Conservation (phyloP, 1,284 basidiomycete genomes). For the Ganoderma resinaceum region DNA sequence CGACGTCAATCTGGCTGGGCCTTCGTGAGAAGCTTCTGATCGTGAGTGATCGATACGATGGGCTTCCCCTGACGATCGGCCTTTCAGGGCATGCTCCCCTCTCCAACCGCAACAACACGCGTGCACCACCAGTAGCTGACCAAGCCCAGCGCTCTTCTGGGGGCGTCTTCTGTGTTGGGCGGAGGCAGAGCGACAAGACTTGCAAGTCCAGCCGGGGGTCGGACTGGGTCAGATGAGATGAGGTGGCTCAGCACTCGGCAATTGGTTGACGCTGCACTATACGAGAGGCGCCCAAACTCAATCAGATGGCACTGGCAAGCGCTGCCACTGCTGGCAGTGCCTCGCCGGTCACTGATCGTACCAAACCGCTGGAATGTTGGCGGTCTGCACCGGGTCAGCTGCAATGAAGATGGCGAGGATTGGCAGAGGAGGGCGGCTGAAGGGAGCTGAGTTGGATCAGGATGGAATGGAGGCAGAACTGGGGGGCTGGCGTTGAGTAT, state of each 20-base stretch:
- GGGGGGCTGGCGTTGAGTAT: constrained; percentile 16
- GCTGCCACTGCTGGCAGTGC: constrained; percentile 4
- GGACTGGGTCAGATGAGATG: constrained; percentile 1
- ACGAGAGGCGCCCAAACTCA: constrained; percentile 26
- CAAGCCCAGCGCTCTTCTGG: background rate
- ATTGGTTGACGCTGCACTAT: background rate
- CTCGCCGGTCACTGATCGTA: constrained; percentile 21
- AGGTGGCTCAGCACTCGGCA: constrained; percentile 7
- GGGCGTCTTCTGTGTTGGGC: background rate
- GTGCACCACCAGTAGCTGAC: background rate
- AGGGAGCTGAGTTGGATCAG: background rate
- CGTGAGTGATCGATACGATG: constrained; percentile 10
- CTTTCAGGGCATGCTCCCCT: background rate
- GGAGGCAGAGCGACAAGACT: background rate
- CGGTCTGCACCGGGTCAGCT: background rate
- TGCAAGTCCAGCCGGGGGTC: background rate
- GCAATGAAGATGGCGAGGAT: background rate
- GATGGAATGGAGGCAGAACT: background rate
- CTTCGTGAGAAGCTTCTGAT: constrained; percentile 10
- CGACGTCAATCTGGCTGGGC: constrained; percentile 8
- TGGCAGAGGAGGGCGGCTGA: background rate
- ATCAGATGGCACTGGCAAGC: constrained; percentile 26
- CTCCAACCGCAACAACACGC: background rate
- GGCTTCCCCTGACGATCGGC: constrained; percentile 12
- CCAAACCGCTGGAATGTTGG: constrained; percentile 16